Base-by-base conservation (phyloP, 306 rosid species). In the Vigna nakashimae region DNA sequence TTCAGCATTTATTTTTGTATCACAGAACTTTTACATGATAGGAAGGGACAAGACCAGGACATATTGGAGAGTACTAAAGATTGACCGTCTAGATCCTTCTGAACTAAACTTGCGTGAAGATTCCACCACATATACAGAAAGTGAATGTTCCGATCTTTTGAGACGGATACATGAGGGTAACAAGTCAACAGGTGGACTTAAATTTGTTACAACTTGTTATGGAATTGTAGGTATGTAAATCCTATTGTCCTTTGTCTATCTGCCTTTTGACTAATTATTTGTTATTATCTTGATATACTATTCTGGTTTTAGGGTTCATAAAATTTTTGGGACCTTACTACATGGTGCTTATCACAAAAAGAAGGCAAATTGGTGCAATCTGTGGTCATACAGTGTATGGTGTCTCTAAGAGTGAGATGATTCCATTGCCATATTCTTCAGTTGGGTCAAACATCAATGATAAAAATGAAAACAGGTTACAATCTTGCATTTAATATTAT, bases 261-360 rank as follows among this genome's bases (percentile, higher is more conserved):
- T 79, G 34, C 40, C 51, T 71, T 16, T 53, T 76, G 80, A 36
- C 63, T 65, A 67, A 12, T 75, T 74, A 67, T 69, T 48, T 43
- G 28, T 43, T 15, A 40, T 34, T 77, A 63, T 68, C 73, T 85
- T 60, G 66, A 68, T 63, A 28, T 49, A 24, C 69, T 79, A 73
- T 74, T 83, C 55, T 83, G 69, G 72, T 86, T 76, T 55, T 63
- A 96, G 99, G 99, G 70, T 90, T 93, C 78, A 81, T 92, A 89
- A 96, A 88, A 88, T 93, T 96, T 85, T 75, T 93, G 81, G 99
- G 93, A 83, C 99, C 99, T 65, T 93, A 88, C 82, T 93, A 96
- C 93, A 87, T 96, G 98, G 83, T 96, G 81, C 82, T 96, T 80
- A 91, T 96, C 68, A 96, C 99, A 1, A 86, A 91, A 84, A 88